phyloP scores from a whole-genome alignment of 805 yeast species.

The Ogataea zsoltii region DNA sequence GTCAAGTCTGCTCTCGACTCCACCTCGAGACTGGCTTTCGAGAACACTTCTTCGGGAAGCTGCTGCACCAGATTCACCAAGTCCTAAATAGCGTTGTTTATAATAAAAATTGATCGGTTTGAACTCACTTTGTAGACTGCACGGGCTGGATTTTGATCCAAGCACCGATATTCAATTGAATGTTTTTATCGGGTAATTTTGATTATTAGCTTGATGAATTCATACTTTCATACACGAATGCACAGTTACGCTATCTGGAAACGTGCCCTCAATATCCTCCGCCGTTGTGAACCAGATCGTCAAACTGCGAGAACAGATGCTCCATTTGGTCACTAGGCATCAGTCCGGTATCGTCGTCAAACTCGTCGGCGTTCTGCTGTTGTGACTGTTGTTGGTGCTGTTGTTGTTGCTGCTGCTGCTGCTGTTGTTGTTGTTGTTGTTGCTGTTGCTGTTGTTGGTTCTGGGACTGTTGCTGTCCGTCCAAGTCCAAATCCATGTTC shows the following conservation, averaged over 20 bases:
- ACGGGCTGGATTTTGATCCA: too few relatives aligned
- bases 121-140: too few relatives aligned
- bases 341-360: constrained; percentile 15
- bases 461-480: constrained; percentile 1
- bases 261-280: not conserved
- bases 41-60: constrained; percentile 31
- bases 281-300: constrained; percentile 30
- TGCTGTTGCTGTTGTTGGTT: constrained; percentile 3
- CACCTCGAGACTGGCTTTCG: constrained; percentile 55
- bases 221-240: too few relatives aligned
- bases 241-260: too few relatives aligned
- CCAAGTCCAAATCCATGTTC: constrained; percentile 8
- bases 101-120: constrained; percentile 7
- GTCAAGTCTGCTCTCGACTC: constrained; percentile 45
- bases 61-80: constrained; percentile 34
- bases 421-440: not conserved
- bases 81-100: too few relatives aligned
- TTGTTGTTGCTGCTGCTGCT: not conserved
- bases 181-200: too few relatives aligned
- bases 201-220: too few relatives aligned
- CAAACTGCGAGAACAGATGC: constrained; percentile 33
- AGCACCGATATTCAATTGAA: too few relatives aligned
- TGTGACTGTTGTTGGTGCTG: constrained; percentile 1
- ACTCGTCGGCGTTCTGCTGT: not conserved
- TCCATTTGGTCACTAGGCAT: constrained; percentile 36